Percentiles rank a stretch among this genome's conserved stretches.
phyloP scores from a whole-genome alignment of 2,329 filamentous ascomycete genomes.

The Penicillium sp. region DNA sequence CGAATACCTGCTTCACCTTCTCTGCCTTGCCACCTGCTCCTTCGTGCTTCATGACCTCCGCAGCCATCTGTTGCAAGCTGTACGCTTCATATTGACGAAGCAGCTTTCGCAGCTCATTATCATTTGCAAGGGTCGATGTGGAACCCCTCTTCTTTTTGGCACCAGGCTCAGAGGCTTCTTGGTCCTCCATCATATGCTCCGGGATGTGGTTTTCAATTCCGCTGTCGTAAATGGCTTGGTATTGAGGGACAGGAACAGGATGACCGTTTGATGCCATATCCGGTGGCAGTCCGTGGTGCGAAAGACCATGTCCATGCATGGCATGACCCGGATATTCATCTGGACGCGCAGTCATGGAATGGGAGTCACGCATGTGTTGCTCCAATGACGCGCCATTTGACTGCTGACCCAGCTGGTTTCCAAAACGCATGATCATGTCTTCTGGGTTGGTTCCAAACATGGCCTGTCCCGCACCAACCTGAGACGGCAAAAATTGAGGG shows the following conservation, averaged over 20 bases:
- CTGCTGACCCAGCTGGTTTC: slow-evolving; percentile 42
- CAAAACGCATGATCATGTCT: slow-evolving; percentile 47
- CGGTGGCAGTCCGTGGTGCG: slow-evolving; percentile 35
- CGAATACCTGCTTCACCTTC: slow-evolving; percentile 53
- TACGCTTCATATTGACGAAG: slow-evolving; percentile 48
- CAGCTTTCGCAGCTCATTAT: slow-evolving; percentile 49
- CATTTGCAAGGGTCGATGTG: slow-evolving; percentile 49
- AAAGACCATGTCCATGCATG: slow-evolving; percentile 34
- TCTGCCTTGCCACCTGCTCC: slow-evolving; percentile 50
- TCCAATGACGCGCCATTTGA: slow-evolving; percentile 36
- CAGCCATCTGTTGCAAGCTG: slow-evolving; percentile 47
- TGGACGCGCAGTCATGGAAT: slow-evolving; percentile 34
- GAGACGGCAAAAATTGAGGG: slow-evolving; percentile 38
- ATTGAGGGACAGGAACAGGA: slow-evolving; percentile 37
- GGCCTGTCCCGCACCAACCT: slow-evolving; percentile 33
- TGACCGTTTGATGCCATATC: slow-evolving; percentile 36
- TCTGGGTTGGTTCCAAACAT: slow-evolving; percentile 42
- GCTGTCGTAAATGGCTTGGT: slow-evolving; percentile 42
- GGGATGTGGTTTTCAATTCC: slow-evolving; percentile 43
- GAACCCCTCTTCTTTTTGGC: slow-evolving; percentile 47
- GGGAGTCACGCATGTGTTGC: slow-evolving; percentile 38
- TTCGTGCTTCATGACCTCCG: slow-evolving; percentile 50
- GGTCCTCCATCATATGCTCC: slow-evolving; percentile 40
- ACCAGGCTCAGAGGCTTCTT: slow-evolving; percentile 45
- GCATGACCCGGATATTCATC: slow-evolving; percentile 40